Conservation (phyloP, 495 filamentous ascomycete species). For the Zalerion maritima region DNA sequence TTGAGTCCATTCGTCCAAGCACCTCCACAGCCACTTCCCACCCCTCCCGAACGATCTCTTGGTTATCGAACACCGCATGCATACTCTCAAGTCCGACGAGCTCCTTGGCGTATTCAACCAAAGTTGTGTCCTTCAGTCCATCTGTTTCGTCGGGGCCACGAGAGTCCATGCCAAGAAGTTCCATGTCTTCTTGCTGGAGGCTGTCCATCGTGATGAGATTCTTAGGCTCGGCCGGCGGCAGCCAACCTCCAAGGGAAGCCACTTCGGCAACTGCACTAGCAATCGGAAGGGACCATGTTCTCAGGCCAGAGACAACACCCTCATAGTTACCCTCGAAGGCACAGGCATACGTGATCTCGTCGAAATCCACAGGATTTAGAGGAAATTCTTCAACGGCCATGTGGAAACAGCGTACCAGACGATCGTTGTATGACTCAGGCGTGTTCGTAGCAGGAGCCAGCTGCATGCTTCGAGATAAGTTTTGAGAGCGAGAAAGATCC, state of each 20-base stretch:
- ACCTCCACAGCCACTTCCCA: constrained; percentile 79
- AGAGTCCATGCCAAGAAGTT: constrained; percentile 35
- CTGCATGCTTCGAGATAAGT: constrained; percentile 21
- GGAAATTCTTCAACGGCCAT: constrained; percentile 38
- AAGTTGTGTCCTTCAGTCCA: constrained; percentile 51
- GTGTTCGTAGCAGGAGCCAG: constrained; percentile 10
- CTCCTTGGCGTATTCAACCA: constrained; percentile 58
- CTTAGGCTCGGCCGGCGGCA: constrained; percentile 36
- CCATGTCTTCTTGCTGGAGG: constrained; percentile 40
- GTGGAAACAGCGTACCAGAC: constrained; percentile 34
- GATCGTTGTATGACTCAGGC: constrained; percentile 28
- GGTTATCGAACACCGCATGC: constrained; percentile 12
- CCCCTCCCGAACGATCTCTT: constrained; percentile 40
- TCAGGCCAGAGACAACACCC: constrained; percentile 55
- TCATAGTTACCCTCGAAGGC: constrained; percentile 65
- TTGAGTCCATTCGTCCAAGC: constrained; percentile 57
- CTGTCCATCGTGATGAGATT: constrained; percentile 25
- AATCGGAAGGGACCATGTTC: constrained; percentile 62
- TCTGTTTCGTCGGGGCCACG: constrained; percentile 29
- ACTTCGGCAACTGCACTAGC: constrained; percentile 68
- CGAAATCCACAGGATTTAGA: constrained; percentile 52
- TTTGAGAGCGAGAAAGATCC: constrained; percentile 24
- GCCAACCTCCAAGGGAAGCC: constrained; percentile 60
- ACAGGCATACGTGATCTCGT: constrained; percentile 67
- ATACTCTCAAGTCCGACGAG: constrained; percentile 29